phyloP scores from a whole-genome alignment of 108 stramenopile species.

The Cyclotella choctawhatcheeana region DNA sequence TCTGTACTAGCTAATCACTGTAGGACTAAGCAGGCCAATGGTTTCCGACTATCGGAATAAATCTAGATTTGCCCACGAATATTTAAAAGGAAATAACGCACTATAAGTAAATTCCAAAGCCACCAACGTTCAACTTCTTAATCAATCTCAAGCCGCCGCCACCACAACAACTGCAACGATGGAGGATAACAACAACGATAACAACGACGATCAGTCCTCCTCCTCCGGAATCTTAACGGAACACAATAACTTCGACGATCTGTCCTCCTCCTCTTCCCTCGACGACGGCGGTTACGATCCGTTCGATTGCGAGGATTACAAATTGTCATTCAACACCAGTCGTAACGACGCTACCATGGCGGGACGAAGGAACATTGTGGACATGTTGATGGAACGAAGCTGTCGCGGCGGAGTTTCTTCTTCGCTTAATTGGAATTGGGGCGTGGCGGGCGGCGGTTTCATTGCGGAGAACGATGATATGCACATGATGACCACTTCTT shows the following conservation, averaged over 20 bases:
- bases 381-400: slow-evolving; percentile 11
- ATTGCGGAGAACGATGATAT: background rate
- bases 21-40: too few species aligned
- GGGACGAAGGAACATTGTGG: slow-evolving; percentile 15
- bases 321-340: slow-evolving; percentile 8
- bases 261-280: background rate
- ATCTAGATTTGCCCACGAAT: too few species aligned
- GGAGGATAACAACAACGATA: background rate
- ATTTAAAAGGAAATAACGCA: too few species aligned
- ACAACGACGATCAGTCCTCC: background rate
- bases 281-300: slow-evolving; percentile 15
- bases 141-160: background rate
- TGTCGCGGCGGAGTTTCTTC: slow-evolving; percentile 2
- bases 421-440: background rate
- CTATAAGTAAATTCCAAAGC: too few species aligned
- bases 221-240: slow-evolving; percentile 13
- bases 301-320: slow-evolving; percentile 22
- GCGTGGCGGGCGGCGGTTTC: background rate
- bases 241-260: background rate
- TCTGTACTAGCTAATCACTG: too few species aligned
- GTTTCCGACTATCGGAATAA: too few species aligned
- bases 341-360: slow-evolving; percentile 1
- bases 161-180: background rate
- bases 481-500: too few species aligned
- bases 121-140: too few species aligned